Conservation (phyloP, 768 basidiomycete genomes). For the Pisolithus orientalis region DNA sequence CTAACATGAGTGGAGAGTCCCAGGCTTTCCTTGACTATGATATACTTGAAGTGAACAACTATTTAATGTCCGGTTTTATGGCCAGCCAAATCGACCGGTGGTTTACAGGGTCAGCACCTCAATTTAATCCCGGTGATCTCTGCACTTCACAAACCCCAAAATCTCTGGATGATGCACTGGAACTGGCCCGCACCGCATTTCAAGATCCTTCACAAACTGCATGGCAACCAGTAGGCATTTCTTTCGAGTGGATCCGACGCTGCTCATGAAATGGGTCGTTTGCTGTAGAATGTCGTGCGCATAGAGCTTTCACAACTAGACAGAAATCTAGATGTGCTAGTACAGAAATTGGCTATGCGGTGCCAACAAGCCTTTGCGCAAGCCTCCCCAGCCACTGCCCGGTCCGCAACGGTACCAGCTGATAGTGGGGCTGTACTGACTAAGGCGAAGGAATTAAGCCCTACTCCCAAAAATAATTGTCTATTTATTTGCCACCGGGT, state of each 20-base stretch:
- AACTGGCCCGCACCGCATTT: conserved; percentile 43
- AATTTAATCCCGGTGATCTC: conserved; percentile 29
- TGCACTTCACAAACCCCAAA: conserved; percentile 17
- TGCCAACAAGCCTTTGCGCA: conserved; percentile 59
- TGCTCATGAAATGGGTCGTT: conserved; percentile 24
- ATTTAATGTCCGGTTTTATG: conserved; percentile 65
- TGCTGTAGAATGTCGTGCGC: conserved; percentile 38
- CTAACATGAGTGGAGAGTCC: conserved; percentile 48
- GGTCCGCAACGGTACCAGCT: conserved; percentile 43
- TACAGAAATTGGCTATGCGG: conserved; percentile 52
- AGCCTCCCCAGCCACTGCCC: conserved; percentile 57
- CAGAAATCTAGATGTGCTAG: conserved; percentile 61
- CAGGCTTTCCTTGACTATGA: conserved; percentile 52
- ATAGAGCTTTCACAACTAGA: conserved; percentile 53
- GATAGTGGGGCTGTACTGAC: conserved; percentile 24
- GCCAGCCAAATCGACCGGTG: conserved; percentile 70
- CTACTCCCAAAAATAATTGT: conserved; percentile 24
- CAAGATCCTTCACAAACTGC: conserved; percentile 40
- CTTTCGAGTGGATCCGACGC: conserved; percentile 19
- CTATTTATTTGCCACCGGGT: conserved; percentile 51
- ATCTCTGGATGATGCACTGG: conserved; percentile 33
- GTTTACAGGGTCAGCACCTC: conserved; percentile 56
- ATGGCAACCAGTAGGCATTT: conserved; percentile 48
- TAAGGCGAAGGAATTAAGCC: conserved; percentile 29
- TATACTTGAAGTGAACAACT: conserved; percentile 74